These are phyloP conservation scores for Solanum corneliomulleri DNA, from an alignment of 257 asterid species.

Conservation along the genomic window DNA sequence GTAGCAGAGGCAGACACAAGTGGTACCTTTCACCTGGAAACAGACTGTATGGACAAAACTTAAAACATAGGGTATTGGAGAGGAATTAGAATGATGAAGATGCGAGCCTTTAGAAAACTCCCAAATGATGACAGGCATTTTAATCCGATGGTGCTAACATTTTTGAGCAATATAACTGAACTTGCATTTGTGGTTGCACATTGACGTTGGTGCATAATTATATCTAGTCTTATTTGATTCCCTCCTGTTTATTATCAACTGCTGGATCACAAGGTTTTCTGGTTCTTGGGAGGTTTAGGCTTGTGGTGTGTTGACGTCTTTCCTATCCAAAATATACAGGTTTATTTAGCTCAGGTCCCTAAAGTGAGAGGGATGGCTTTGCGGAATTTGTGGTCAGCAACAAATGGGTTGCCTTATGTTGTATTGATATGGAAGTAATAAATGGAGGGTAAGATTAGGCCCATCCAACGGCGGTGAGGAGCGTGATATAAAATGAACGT, in stretches of 20 bases:
- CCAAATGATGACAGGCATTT: not conserved
- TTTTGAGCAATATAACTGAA: not conserved
- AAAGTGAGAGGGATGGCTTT: not conserved
- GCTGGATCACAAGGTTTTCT: not conserved
- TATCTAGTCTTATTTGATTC: not conserved
- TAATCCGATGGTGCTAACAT: not conserved
- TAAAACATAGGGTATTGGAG: not conserved
- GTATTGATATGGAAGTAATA: not conserved
- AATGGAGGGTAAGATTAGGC: not conserved
- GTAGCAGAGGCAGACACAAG: not conserved
- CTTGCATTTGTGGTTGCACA: not conserved
- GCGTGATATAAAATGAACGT: not conserved
- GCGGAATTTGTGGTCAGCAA: not conserved
- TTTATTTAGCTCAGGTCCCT: not conserved
- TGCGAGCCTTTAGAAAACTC: not conserved
- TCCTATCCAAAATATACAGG: not conserved
- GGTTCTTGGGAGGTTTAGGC: not conserved
- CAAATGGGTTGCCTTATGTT: not conserved
- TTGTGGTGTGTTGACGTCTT: not conserved
- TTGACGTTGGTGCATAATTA: not conserved
- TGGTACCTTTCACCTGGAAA: not conserved
- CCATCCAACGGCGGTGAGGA: not conserved
- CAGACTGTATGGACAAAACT: not conserved
- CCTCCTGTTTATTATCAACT: not conserved
- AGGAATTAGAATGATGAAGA: not conserved